phyloP scores from a whole-genome alignment of 129 eudicot genomes.

The Kitagawia praeruptora region DNA sequence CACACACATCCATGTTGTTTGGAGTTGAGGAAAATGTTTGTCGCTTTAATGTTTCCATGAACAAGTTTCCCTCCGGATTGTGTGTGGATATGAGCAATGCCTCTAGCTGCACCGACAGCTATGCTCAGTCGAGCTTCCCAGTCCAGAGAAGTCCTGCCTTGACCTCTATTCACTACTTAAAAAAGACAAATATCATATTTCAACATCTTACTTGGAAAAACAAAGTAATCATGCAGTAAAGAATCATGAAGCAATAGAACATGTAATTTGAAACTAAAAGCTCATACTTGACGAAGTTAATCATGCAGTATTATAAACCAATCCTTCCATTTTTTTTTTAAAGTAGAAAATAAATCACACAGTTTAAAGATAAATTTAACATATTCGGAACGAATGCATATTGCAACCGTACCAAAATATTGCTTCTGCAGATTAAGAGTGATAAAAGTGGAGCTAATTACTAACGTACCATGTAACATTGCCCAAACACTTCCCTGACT shows the following conservation, averaged over 20 bases:
- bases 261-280: not conserved
- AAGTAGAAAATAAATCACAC: too few relatives aligned
- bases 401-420: not conserved
- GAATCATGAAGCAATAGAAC: not conserved
- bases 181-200: conserved; percentile 6
- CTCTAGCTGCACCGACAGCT: conserved; percentile 79
- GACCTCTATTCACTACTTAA: conserved; percentile 57
- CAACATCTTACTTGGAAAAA: not conserved
- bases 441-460: not conserved
- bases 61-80: conserved; percentile 58
- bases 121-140: conserved; percentile 74
- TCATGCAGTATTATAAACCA: too few relatives aligned
- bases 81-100: conserved; percentile 70
- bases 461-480: conserved; percentile 65
- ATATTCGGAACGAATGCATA: not conserved
- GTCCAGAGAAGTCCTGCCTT: conserved; percentile 48
- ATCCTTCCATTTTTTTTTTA: too few relatives aligned
- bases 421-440: not conserved
- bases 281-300: not conserved
- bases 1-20: conserved; percentile 52
- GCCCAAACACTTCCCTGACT: conserved; percentile 68
- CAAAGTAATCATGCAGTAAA: not conserved
- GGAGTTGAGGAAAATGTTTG: conserved; percentile 70
- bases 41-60: conserved; percentile 85
- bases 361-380: too few relatives aligned